phyloP scores from a whole-genome alignment of 192 early-diverging fungal genomes.

The Coemansia sp. region DNA sequence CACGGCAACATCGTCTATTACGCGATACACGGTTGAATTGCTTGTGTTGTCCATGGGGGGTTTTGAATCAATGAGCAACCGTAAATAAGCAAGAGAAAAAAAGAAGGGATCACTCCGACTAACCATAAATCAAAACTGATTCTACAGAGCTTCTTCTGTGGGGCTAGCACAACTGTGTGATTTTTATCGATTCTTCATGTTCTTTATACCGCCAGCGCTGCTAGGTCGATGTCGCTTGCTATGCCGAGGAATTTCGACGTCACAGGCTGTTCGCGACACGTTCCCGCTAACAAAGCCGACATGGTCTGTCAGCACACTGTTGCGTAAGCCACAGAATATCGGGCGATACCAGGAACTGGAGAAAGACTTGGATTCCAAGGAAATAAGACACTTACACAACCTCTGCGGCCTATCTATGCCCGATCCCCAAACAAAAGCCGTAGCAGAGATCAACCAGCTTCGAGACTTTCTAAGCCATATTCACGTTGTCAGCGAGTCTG shows the following conservation, averaged over 20 bases:
- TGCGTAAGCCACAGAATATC: conserved; percentile 10
- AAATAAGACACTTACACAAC: conserved; percentile 22
- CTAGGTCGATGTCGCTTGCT: background rate
- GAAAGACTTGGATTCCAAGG: background rate
- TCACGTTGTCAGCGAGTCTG: conserved; percentile 15
- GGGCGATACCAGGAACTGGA: conserved; percentile 11
- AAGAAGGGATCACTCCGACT: no score
- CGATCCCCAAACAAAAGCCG: conserved; percentile 9
- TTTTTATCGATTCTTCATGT: no score
- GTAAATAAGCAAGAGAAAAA: no score
- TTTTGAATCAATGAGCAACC: no score
- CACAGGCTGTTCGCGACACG: background rate
- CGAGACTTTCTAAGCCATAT: conserved; percentile 44
- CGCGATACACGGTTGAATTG: no score
- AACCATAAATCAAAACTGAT: no score
- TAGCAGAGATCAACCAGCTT: conserved; percentile 33
- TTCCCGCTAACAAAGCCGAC: conserved; percentile 23
- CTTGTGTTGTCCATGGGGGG: no score
- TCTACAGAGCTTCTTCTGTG: no score
- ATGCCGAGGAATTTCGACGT: conserved; percentile 7
- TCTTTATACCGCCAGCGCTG: no score
- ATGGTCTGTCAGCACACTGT: conserved; percentile 22
- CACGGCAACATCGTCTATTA: no score
- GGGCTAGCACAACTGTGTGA: no score
- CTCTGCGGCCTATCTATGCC: conserved; percentile 33